A percentile compares a stretch with the other conserved stretches of the same genome.
These are phyloP conservation scores for Naganishia onofrii DNA, from an alignment of 768 basidiomycete genomes.

Conservation along the genomic window DNA sequence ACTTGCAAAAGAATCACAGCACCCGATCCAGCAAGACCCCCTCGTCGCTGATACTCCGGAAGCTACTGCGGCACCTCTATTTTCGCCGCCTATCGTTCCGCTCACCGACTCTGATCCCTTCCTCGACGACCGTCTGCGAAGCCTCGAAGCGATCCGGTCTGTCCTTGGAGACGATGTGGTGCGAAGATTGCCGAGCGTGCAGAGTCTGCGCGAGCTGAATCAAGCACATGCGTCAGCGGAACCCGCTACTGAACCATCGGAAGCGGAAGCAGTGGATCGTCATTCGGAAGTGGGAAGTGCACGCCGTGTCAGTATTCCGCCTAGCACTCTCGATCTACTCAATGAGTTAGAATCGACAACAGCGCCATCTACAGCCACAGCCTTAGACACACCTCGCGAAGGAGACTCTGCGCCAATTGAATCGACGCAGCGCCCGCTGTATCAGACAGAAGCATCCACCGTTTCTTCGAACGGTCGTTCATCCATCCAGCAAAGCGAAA, in stretches of 20 bases:
- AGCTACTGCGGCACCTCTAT: background rate
- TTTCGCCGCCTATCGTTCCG: slow-evolving; percentile 25
- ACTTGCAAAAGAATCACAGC: background rate
- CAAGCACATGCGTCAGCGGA: background rate
- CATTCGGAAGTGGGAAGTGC: background rate
- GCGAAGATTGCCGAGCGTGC: slow-evolving; percentile 21
- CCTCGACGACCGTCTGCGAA: slow-evolving; percentile 25
- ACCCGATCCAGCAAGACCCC: background rate
- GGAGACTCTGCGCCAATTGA: background rate
- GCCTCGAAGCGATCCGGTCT: slow-evolving; percentile 21
- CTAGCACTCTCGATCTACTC: slow-evolving; percentile 16
- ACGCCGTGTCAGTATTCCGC: background rate
- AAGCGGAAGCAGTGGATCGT: background rate
- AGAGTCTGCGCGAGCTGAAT: background rate
- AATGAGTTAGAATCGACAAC: slow-evolving; percentile 20
- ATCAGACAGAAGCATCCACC: background rate
- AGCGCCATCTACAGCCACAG: background rate
- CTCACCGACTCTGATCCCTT: slow-evolving; percentile 28
- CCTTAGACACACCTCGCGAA: background rate
- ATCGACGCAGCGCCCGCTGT: background rate
- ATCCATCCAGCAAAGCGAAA: background rate
- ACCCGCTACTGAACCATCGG: background rate
- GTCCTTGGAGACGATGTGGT: slow-evolving; percentile 28
- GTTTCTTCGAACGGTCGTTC: background rate
- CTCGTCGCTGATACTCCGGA: background rate